A percentile compares a stretch with the other conserved stretches of the same genome.
Evolutionary conservation across 164 flowering plant species (phyloP).

Genomic region (Liriodendron chinense): DNA sequence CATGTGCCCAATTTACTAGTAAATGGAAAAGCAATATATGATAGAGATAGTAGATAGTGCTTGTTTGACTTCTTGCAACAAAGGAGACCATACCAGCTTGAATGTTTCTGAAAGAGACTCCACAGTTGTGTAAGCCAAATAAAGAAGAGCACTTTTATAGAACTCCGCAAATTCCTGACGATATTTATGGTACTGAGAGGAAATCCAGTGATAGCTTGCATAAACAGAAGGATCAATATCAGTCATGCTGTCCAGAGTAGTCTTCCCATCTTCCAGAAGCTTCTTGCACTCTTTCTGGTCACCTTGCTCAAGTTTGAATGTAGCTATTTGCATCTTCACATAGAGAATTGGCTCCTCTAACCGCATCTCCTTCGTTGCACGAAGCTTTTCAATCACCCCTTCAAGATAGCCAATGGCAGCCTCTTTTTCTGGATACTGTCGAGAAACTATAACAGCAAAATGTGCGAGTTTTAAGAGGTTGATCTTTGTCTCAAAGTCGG

Average conservation of each 20-base stretch:
- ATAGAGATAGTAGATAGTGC: no score
- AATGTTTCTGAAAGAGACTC: conserved; percentile 90
- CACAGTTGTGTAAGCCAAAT: conserved; percentile 92
- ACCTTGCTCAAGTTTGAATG: conserved; percentile 67
- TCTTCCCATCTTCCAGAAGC: conserved; percentile 84
- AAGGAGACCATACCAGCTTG: conserved; percentile 61
- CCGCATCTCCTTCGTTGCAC: conserved; percentile 64
- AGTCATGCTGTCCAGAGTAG: conserved; percentile 88
- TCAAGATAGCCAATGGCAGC: conserved; percentile 86
- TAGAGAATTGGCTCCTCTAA: conserved; percentile 85
- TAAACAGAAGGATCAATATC: conserved; percentile 98
- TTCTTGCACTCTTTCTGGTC: conserved; percentile 86
- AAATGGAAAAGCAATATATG: no score
- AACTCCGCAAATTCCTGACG: conserved; percentile 88
- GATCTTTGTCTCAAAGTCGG: conserved; percentile 95
- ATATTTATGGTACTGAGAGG: conserved; percentile 75
- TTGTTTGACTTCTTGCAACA: no score
- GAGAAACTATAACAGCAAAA: conserved; percentile 87
- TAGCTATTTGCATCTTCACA: conserved; percentile 84
- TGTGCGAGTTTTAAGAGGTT: conserved; percentile 98
- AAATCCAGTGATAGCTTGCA: conserved; percentile 90
- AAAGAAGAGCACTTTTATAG: conserved; percentile 86
- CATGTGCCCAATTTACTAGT: no score
- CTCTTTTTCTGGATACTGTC: conserved; percentile 79
- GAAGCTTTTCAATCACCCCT: conserved; percentile 80